These are phyloP conservation scores for Citrus glauca DNA, from an alignment of 345 rosid species.

Conservation along the genomic window DNA sequence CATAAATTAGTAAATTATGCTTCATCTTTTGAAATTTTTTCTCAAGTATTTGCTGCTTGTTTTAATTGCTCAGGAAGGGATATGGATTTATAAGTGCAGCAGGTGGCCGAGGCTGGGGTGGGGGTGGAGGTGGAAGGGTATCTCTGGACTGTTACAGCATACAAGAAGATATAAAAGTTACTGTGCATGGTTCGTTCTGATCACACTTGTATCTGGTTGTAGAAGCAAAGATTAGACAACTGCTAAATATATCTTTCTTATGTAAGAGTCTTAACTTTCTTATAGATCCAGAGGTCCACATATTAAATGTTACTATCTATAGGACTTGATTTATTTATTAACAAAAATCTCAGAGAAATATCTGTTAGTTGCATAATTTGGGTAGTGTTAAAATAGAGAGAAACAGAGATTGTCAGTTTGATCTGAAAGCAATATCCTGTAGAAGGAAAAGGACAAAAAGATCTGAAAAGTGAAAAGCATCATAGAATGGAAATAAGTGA, in stretches of 20 bases:
- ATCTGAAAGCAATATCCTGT: not conserved
- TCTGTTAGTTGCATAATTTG: not conserved
- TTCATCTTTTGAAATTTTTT: not conserved
- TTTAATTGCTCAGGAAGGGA: conserved; percentile 74
- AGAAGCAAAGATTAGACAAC: conserved; percentile 18
- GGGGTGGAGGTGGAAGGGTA: conserved; percentile 98
- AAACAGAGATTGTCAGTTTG: not conserved
- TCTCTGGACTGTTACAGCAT: conserved; percentile 93
- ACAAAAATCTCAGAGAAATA: not conserved
- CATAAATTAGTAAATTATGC: conserved; percentile 4
- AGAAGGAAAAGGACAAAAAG: not conserved
- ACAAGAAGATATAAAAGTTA: conserved; percentile 82
- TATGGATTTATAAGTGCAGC: conserved; percentile 76
- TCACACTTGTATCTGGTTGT: conserved; percentile 25
- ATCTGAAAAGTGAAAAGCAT: not conserved
- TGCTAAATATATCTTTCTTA: conserved; percentile 25
- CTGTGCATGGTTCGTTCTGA: conserved; percentile 81
- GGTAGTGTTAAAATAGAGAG: not conserved
- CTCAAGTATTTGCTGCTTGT: conserved; percentile 10
- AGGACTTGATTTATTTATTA: not conserved
- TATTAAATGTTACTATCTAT: not conserved
- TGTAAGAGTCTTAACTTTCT: conserved; percentile 19
- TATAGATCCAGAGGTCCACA: not conserved
- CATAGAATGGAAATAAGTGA: not conserved
- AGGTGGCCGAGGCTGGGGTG: conserved; percentile 94